Conservation (phyloP, 1,284 basidiomycete species). For the Trametes versicolor region DNA sequence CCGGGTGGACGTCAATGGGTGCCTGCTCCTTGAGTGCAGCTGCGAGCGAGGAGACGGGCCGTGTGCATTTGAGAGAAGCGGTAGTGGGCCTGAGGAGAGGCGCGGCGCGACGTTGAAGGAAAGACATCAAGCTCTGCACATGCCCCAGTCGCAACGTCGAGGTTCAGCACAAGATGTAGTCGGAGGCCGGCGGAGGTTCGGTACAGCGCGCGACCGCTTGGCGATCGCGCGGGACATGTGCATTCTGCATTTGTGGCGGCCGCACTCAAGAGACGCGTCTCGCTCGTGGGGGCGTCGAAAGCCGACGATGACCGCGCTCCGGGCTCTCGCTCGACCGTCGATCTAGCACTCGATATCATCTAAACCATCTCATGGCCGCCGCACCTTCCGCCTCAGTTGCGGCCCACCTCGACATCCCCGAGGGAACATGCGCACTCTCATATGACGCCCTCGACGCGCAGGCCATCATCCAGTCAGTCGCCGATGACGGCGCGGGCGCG, state of each 20-base stretch:
- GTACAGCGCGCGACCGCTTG: neutral
- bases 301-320: constrained; percentile 16
- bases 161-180: neutral
- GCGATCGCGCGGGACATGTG: constrained; percentile 15
- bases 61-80: constrained; percentile 23
- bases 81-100: constrained; percentile 24
- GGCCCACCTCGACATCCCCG: constrained; percentile 53
- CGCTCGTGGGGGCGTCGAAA: constrained; percentile 4
- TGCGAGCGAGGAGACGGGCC: constrained; percentile 26
- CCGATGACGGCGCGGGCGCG: constrained; percentile 73
- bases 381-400: constrained; percentile 53
- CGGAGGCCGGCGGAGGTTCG: neutral
- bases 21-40: constrained; percentile 32
- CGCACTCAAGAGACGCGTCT: neutral
- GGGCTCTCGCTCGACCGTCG: constrained; percentile 15
- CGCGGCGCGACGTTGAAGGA: constrained; percentile 31
- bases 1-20: constrained; percentile 76
- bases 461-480: constrained; percentile 67
- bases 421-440: constrained; percentile 69
- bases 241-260: neutral
- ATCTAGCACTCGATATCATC: neutral
- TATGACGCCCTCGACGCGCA: constrained; percentile 65
- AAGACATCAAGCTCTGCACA: constrained; percentile 25
- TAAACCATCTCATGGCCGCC: constrained; percentile 14
- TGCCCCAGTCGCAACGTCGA: neutral